Conservation (phyloP, 495 filamentous ascomycete genomes). For the Amniculicola lignicola region DNA sequence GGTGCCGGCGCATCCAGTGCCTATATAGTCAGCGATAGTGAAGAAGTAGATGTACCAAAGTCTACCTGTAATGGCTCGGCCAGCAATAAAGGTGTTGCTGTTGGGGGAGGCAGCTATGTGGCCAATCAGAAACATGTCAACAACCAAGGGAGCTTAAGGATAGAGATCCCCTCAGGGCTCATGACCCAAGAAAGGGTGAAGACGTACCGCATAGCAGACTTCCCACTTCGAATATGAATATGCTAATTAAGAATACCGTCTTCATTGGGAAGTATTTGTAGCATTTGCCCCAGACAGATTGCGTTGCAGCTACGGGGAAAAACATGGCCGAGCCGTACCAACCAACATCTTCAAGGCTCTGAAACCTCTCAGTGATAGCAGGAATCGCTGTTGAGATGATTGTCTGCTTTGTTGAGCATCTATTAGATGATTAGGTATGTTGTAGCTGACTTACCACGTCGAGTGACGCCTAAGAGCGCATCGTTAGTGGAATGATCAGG, state of each 20-base stretch:
- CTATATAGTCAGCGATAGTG: too few species aligned
- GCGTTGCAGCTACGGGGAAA: conserved; percentile 33
- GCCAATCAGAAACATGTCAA: not conserved
- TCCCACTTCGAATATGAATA: conserved; percentile 37
- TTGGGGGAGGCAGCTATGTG: conserved; percentile 9
- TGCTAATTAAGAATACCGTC: conserved; percentile 28
- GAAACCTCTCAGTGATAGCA: conserved; percentile 31
- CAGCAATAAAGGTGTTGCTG: conserved; percentile 19
- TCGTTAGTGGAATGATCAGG: too few species aligned
- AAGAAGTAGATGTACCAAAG: too few species aligned
- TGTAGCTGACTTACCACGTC: not conserved
- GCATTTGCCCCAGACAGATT: conserved; percentile 35
- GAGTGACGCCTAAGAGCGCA: not conserved
- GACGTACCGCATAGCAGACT: conserved; percentile 35
- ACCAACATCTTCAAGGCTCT: conserved; percentile 30
- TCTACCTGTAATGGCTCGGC: conserved; percentile 24
- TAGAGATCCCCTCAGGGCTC: too few species aligned
- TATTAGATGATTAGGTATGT: not conserved
- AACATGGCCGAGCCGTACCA: conserved; percentile 38
- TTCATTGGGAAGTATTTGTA: conserved; percentile 39
- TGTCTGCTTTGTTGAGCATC: conserved; percentile 15
- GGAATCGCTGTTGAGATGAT: conserved; percentile 34
- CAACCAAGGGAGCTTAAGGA: too few species aligned
- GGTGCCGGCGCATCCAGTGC: conserved; percentile 13
- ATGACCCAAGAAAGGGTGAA: not conserved